Conservation (phyloP, 2,329 filamentous ascomycete genomes). For the Fusarium proliferatum region DNA sequence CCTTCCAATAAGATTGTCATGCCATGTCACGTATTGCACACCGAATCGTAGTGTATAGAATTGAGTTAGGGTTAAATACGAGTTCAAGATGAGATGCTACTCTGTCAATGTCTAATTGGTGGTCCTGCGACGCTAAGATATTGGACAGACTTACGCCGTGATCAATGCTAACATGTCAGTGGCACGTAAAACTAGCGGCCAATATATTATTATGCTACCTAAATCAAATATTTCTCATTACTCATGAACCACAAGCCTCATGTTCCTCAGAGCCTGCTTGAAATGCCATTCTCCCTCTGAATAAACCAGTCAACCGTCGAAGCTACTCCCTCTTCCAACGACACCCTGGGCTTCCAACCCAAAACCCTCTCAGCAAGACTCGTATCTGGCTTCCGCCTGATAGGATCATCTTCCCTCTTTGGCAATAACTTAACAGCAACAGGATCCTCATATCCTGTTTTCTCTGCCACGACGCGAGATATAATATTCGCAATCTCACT, state of each 20-base stretch:
- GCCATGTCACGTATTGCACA: not conserved
- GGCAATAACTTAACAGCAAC: slow-evolving; percentile 21
- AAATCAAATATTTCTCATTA: not conserved
- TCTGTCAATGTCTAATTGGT: not conserved
- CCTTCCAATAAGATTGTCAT: not conserved
- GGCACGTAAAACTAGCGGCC: rapidly evolving
- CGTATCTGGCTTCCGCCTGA: slow-evolving; percentile 27
- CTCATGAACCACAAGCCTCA: not conserved
- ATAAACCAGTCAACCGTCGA: slow-evolving; percentile 37
- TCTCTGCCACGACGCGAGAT: slow-evolving; percentile 23
- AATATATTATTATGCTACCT: rapidly evolving
- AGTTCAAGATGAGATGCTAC: not conserved
- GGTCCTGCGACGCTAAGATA: not conserved
- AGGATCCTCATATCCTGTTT: slow-evolving; percentile 1
- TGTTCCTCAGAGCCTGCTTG: slow-evolving; percentile 2
- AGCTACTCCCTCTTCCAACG: slow-evolving; percentile 27
- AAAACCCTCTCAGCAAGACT: slow-evolving; percentile 19
- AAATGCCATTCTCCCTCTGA: slow-evolving; percentile 7
- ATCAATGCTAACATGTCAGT: not conserved
- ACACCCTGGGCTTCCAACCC: slow-evolving; percentile 22
- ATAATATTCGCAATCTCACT: slow-evolving; percentile 27
- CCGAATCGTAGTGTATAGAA: no score
- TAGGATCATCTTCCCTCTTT: slow-evolving; percentile 32
- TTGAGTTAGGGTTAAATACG: not conserved
- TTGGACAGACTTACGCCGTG: rapidly evolving